Percentiles rank a stretch among this genome's conserved stretches.
These are phyloP conservation scores for Stephanodiscus minutulus DNA, from an alignment of 108 stramenopile species.

Conservation along the genomic window DNA sequence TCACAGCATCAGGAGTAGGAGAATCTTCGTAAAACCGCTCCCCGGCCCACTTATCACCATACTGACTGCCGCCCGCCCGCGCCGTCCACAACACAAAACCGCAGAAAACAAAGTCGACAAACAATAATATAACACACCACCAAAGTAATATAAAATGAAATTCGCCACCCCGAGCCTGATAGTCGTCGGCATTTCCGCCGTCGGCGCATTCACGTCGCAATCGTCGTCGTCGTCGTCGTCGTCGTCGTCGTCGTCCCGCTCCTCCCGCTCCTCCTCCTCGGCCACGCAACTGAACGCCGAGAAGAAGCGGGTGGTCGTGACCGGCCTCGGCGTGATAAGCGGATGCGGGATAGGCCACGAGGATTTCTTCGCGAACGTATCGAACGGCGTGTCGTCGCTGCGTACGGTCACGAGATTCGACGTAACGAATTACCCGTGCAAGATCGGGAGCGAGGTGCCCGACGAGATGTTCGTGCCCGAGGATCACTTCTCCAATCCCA, in stretches of 20 bases:
- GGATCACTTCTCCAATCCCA: conserved; percentile 84
- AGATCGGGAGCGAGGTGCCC: conserved; percentile 88
- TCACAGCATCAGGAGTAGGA: neutral
- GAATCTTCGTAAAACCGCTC: neutral
- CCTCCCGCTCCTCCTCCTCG: conserved; percentile 15
- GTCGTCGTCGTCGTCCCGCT: conserved; percentile 26
- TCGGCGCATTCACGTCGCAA: conserved; percentile 1
- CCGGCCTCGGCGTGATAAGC: conserved; percentile 91
- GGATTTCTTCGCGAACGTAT: conserved; percentile 74
- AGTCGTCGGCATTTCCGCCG: conserved; percentile 7
- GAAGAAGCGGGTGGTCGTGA: conserved; percentile 85
- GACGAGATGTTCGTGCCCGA: conserved; percentile 87
- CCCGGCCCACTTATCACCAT: no score
- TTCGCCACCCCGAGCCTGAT: conserved; percentile 3
- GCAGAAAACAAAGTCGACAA: no score
- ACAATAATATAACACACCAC: no score
- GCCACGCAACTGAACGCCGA: conserved; percentile 31
- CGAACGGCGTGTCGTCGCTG: conserved; percentile 80
- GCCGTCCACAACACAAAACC: neutral
- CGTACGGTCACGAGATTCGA: conserved; percentile 81
- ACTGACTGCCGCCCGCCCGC: neutral
- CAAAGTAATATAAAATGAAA: conserved; percentile 13
- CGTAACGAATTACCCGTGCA: conserved; percentile 79
- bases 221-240: conserved; percentile 15
- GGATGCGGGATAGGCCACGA: conserved; percentile 91